phyloP scores from a whole-genome alignment of 2,329 filamentous ascomycete species.

The Fusarium algeriense region DNA sequence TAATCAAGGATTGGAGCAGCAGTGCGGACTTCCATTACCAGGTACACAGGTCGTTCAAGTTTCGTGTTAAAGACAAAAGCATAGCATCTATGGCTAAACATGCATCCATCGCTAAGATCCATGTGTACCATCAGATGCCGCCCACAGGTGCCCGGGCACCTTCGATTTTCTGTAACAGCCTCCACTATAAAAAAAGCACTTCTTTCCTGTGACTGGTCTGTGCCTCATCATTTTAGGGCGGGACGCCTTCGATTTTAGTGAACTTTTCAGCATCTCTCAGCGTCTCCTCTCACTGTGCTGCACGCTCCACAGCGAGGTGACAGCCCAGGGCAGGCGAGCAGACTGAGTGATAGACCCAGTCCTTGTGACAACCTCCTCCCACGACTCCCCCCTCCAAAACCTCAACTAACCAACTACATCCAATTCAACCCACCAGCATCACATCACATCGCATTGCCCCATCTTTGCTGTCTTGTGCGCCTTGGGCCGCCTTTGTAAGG shows the following conservation, averaged over 20 bases:
- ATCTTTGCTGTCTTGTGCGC: constrained; percentile 36
- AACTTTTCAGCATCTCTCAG: constrained; percentile 12
- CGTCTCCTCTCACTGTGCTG: constrained; percentile 25
- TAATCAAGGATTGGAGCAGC: not conserved
- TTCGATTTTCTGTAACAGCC: constrained; percentile 9
- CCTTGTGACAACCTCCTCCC: constrained; percentile 46
- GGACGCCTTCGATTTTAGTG: constrained; percentile 27
- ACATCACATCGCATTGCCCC: constrained; percentile 42
- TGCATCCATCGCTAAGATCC: not conserved
- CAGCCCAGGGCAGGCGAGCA: constrained; percentile 25
- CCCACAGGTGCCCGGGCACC: not conserved
- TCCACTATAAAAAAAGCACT: constrained; percentile 7
- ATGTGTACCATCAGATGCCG: not conserved
- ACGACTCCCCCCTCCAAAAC: constrained; percentile 41
- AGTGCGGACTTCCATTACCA: not conserved
- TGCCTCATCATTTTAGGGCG: constrained; percentile 3
- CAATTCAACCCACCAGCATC: constrained; percentile 26
- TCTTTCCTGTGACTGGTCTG: constrained; percentile 24
- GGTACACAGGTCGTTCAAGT: not conserved
- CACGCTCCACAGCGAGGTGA: constrained; percentile 24
- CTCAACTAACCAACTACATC: constrained; percentile 38
- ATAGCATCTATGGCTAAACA: too few relatives aligned
- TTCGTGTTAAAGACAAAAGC: too few relatives aligned
- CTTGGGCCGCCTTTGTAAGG: constrained; percentile 28
- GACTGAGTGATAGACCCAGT: constrained; percentile 16